Percentiles rank a stretch among this genome's conserved stretches.
Evolutionary conservation across 768 basidiomycete species (phyloP).

Genomic region (Phlebiopsis flavidoalba): DNA sequence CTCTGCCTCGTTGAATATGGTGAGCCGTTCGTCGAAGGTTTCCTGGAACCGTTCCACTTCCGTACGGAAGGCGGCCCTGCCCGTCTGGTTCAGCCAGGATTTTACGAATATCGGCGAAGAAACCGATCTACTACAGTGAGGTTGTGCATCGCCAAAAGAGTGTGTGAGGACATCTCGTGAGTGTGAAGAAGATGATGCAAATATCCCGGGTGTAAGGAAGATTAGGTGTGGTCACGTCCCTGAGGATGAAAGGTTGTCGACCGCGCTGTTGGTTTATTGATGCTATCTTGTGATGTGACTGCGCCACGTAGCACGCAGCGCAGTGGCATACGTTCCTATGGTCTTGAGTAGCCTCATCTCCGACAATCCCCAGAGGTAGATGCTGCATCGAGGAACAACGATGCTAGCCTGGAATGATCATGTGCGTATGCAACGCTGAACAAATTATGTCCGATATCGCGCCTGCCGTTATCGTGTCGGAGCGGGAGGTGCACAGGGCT

Average conservation of each 20-base stretch:
- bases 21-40: slow-evolving; percentile 44
- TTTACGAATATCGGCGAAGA: slow-evolving; percentile 55
- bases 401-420: slow-evolving; percentile 56
- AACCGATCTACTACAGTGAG: slow-evolving; percentile 57
- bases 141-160: slow-evolving; percentile 74
- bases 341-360: not conserved
- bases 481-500: slow-evolving; percentile 5
- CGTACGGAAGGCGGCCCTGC: slow-evolving; percentile 26
- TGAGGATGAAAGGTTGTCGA: slow-evolving; percentile 25
- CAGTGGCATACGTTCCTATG: slow-evolving; percentile 48
- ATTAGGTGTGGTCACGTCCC: slow-evolving; percentile 25
- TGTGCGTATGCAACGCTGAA: slow-evolving; percentile 52
- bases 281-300: slow-evolving; percentile 24
- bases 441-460: slow-evolving; percentile 67
- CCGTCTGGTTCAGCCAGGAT: slow-evolving; percentile 19
- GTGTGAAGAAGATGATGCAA: slow-evolving; percentile 82
- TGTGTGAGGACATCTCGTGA: slow-evolving; percentile 86
- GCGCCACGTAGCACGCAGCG: slow-evolving; percentile 56
- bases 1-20: slow-evolving; percentile 48
- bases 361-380: not conserved
- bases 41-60: slow-evolving; percentile 49
- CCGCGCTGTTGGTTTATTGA: slow-evolving; percentile 43
- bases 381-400: slow-evolving; percentile 29
- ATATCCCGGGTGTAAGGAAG: slow-evolving; percentile 48
- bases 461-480: slow-evolving; percentile 21